Evolutionary conservation across 768 basidiomycete species (phyloP).

Genomic region (Lyophyllum atratum): DNA sequence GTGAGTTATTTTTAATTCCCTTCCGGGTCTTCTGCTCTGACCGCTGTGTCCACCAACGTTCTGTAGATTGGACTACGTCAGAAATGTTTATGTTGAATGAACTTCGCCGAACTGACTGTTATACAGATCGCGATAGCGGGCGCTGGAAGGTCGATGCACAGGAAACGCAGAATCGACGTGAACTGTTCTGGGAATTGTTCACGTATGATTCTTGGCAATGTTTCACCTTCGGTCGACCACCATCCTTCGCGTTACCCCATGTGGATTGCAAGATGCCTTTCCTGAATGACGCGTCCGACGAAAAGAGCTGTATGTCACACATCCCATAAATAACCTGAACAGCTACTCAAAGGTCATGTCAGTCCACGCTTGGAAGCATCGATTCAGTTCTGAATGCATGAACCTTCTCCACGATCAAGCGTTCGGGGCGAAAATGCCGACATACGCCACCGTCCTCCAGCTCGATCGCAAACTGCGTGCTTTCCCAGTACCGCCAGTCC

Average conservation of each 20-base stretch:
- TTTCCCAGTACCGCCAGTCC: slow-evolving; percentile 63
- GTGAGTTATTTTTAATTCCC: slow-evolving; percentile 42
- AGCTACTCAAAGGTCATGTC: slow-evolving; percentile 6
- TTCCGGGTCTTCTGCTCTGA: slow-evolving; percentile 12
- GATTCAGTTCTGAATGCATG: slow-evolving; percentile 70
- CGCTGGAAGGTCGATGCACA: slow-evolving; percentile 60
- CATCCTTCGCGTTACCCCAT: slow-evolving; percentile 67
- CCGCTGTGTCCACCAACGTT: background rate
- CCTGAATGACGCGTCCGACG: slow-evolving; percentile 47
- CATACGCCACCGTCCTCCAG: slow-evolving; percentile 67
- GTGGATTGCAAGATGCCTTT: slow-evolving; percentile 68
- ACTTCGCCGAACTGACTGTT: slow-evolving; percentile 14
- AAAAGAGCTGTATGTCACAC: slow-evolving; percentile 55
- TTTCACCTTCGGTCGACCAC: slow-evolving; percentile 69
- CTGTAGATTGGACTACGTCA: slow-evolving; percentile 69
- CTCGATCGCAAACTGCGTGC: slow-evolving; percentile 67
- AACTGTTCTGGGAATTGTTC: slow-evolving; percentile 69
- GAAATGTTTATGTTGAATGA: slow-evolving; percentile 21
- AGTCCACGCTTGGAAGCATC: slow-evolving; percentile 74
- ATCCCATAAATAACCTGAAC: background rate
- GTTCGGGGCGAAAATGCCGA: slow-evolving; percentile 68
- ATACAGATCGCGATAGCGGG: slow-evolving; percentile 68
- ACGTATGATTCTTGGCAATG: slow-evolving; percentile 61
- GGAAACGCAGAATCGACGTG: slow-evolving; percentile 64
- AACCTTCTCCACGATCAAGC: slow-evolving; percentile 70